These are phyloP conservation scores for Peronospora farinosa DNA, from an alignment of 352 stramenopile genomes.

Conservation along the genomic window DNA sequence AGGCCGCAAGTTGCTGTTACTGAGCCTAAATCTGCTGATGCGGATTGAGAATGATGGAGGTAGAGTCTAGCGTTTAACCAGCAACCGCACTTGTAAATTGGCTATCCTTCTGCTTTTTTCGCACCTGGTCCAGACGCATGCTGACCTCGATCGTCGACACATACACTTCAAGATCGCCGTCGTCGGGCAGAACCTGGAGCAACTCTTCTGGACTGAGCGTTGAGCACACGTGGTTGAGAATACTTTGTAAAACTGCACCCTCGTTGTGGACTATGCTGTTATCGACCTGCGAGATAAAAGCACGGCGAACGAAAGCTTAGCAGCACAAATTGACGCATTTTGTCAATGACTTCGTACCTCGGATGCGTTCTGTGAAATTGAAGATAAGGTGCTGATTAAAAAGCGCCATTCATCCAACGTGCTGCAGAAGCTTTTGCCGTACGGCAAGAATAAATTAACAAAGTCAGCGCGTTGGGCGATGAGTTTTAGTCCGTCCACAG, in stretches of 20 bases:
- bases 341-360: conserved; percentile 27
- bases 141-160: conserved; percentile 70
- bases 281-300: conserved; percentile 2
- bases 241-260: conserved; percentile 44
- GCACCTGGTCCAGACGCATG: conserved; percentile 40
- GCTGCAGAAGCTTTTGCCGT: conserved; percentile 59
- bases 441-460: conserved; percentile 64
- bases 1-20: conserved; percentile 17
- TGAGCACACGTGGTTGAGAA: conserved; percentile 62
- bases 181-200: conserved; percentile 70
- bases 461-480: conserved; percentile 46
- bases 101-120: conserved; percentile 27
- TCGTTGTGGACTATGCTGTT: conserved; percentile 23
- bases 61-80: conserved; percentile 5
- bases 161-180: conserved; percentile 66
- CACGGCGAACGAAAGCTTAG: conserved; percentile 3
- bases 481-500: conserved; percentile 52
- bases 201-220: conserved; percentile 72
- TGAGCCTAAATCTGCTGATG: conserved; percentile 14
- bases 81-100: conserved; percentile 18
- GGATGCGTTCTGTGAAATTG: conserved; percentile 28
- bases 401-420: conserved; percentile 73
- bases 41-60: conserved; percentile 13
- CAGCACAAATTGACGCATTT: background rate
- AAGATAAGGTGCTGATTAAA: conserved; percentile 59